phyloP scores from a whole-genome alignment of 768 basidiomycete genomes.

The Auriculariales sp. region DNA sequence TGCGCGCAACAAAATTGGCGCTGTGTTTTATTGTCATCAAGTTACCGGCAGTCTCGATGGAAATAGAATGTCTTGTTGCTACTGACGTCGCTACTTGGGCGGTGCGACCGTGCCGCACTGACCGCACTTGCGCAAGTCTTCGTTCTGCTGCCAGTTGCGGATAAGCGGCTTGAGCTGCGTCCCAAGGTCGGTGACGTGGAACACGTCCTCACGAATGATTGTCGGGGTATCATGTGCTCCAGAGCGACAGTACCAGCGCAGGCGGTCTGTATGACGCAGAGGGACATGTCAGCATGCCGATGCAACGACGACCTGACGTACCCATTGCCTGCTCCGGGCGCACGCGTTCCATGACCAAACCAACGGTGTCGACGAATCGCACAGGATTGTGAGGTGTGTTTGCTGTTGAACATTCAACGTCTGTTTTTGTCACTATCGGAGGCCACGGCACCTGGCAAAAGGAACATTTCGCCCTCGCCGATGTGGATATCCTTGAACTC shows the following conservation, averaged over 20 bases:
- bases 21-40: not conserved
- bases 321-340: conserved; percentile 65
- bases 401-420: conserved; percentile 26
- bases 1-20: not conserved
- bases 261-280: conserved; percentile 42
- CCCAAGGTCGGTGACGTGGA: conserved; percentile 83
- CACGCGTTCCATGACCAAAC: conserved; percentile 79
- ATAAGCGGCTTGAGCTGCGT: conserved; percentile 90
- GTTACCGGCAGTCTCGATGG: too few relatives aligned
- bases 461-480: conserved; percentile 92
- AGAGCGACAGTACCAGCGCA: conserved; percentile 85
- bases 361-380: conserved; percentile 78
- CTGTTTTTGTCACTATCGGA: not conserved
- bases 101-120: conserved; percentile 52
- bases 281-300: conserved; percentile 2
- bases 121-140: conserved; percentile 50
- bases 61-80: too few relatives aligned
- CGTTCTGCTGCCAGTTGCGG: conserved; percentile 61
- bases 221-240: conserved; percentile 44
- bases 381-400: conserved; percentile 97
- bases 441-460: conserved; percentile 60
- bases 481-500: conserved; percentile 76
- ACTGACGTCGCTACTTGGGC: conserved; percentile 28
- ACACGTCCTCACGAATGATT: conserved; percentile 70
- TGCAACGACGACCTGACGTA: conserved; percentile 17